Base-by-base conservation (phyloP, 1,284 basidiomycete species). In the Malassezia equina region DNA sequence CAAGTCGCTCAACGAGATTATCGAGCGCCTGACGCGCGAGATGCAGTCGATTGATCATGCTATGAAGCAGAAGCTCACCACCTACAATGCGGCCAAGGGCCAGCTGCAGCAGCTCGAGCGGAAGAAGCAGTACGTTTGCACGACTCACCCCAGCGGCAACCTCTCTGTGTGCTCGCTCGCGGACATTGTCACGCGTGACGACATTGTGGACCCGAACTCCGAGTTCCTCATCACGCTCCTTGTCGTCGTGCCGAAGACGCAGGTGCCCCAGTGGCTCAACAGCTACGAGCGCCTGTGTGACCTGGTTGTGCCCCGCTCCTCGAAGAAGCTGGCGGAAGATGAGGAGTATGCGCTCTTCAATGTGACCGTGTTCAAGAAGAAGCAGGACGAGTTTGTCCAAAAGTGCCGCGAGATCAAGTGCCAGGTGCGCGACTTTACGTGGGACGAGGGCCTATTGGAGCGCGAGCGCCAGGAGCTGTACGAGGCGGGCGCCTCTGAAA, bases 321-420 rank as follows among this genome's bases (percentile, higher is more conserved):
- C 90, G 69, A 80, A 78, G 48, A 77, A 80, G 60, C 81, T 98
- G 44, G 79, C 84, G 2, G 80, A 84, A 29, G 94, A 99, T 71
- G 85, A 89, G 56, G 94, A 98, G 65, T 99, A 84, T 74, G 81
- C 82, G 17, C 80, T 99, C 17, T 90, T 86, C 71, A 82, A 83
- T 31, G 89, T 90, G 2, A 88, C 93, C 24, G 79, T 96, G 25
- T 99, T 99, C 81, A 84, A 84, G 69, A 85, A 88, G 67, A 83
- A 89, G 45, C 84, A 86, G 68, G 93, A 98, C 64, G 87, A 95
- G 55, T 96, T 93, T 74, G 77, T 85, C 4, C 90, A 95, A 77
- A 91, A 90, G 76, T 93, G 89, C 71, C 80, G 94, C 61, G 94
- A 98, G 76, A 85, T 88, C 78, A 96, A 94, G 88, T 98, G 89